Evolutionary conservation across 1,139 yeast species (phyloP), one percentile per base, ranked within the genome.

Genomic region (Candida labiduridarum): DNA sequence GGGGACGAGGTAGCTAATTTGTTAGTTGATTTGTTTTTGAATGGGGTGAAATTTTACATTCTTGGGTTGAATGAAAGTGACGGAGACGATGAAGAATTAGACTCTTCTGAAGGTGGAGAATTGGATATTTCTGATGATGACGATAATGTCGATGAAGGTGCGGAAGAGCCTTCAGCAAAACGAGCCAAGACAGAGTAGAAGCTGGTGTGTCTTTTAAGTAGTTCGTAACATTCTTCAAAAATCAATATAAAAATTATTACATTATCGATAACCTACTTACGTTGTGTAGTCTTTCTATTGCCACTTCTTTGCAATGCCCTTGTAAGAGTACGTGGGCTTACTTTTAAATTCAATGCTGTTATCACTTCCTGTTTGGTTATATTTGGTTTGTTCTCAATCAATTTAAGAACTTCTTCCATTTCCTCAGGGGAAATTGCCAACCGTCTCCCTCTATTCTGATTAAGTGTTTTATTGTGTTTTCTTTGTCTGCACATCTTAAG

Each of bases 1-100:
- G 94, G 92, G 12, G 91, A 84, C 56, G 89, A 85, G 12, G 71
- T 87, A 54, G 83, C 92, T 0, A 70, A 82, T 44, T 68, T 87
- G 46, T 72, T 87, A 14, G 74, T 78, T 2, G 91, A 87, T 59
- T 64, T 87, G 34, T 87, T 80, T 59, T 89, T 90, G 18, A 82
- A 83, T 59, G 88, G 91, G 15, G 84, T 86, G 22, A 85, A 84
- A 59, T 86, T 85, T 61, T 87, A 86, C 59, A 82, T 87, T 1
- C 82, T 84, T 58, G 91, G 91, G 59, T 81, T 78, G 55, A 77
- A 82, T 2, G 74, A 80, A 16, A 85, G 80, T 44, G 87, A 78
- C 27, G 81, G 77, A 42, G 79, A 74, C 3, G 81, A 76, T 25
- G 78, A 72, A 10, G 59, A 56, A 10, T 83, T 76, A 11, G 82